phyloP scores from a whole-genome alignment of 495 filamentous ascomycete genomes.

The Neurospora tetrasperma region DNA sequence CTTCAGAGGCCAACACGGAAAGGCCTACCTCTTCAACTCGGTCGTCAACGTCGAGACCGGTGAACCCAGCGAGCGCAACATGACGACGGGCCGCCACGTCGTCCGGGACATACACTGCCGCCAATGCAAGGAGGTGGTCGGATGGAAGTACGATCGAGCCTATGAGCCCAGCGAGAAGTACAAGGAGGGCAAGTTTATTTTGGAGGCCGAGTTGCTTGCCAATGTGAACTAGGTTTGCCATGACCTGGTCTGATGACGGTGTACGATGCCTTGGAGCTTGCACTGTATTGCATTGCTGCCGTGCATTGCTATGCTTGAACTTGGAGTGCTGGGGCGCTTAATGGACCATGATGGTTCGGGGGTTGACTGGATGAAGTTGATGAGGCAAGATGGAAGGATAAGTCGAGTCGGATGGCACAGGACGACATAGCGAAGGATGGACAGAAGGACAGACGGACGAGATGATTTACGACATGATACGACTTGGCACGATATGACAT shows the following conservation, averaged over 20 bases:
- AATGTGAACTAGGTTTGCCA: slow-evolving; percentile 45
- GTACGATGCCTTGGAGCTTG: too few species aligned
- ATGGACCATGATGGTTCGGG: too few species aligned
- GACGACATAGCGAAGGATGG: not conserved
- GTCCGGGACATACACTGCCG: slow-evolving; percentile 86
- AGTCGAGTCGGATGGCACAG: not conserved
- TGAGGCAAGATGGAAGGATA: not conserved
- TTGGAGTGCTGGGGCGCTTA: not conserved
- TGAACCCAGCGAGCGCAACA: slow-evolving; percentile 83
- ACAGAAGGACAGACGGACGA: not conserved
- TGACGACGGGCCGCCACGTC: slow-evolving; percentile 95
- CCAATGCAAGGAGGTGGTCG: slow-evolving; percentile 83
- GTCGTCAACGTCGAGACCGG: slow-evolving; percentile 82
- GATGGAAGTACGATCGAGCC: slow-evolving; percentile 99
- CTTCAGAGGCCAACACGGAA: slow-evolving; percentile 97
- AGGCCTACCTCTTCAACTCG: slow-evolving; percentile 89
- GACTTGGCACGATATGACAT: not conserved
- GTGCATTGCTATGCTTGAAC: not conserved
- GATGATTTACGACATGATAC: not conserved
- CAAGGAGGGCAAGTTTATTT: slow-evolving; percentile 96
- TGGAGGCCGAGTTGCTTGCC: slow-evolving; percentile 86
- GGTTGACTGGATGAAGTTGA: too few species aligned
- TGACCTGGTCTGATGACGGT: too few species aligned
- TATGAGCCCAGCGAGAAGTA: slow-evolving; percentile 90
- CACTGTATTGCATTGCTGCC: too few species aligned